Evolutionary conservation across 805 yeast species (phyloP).

Genomic region (Candida ficus): DNA sequence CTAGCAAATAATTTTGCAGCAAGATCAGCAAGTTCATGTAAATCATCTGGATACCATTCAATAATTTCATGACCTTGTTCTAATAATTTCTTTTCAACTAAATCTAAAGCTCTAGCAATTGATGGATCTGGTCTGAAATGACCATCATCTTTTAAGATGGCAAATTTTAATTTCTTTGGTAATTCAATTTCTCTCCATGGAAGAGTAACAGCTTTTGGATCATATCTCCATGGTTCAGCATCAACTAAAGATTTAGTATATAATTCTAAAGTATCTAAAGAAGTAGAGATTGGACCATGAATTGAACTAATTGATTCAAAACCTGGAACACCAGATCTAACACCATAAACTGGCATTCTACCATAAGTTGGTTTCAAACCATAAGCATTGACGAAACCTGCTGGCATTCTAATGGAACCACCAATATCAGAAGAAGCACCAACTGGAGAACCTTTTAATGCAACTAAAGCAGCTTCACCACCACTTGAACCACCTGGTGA

Average conservation of each 20-base stretch:
- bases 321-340: constrained; percentile 21
- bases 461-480: constrained; percentile 47
- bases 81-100: constrained; percentile 25
- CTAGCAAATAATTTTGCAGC: constrained; percentile 7
- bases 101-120: constrained; percentile 38
- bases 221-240: constrained; percentile 38
- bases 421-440: constrained; percentile 57
- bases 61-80: constrained; percentile 48
- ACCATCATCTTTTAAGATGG: constrained; percentile 38
- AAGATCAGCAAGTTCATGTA: constrained; percentile 32
- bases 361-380: constrained; percentile 42
- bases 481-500: constrained; percentile 53
- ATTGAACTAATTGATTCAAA: constrained; percentile 34
- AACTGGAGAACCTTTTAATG: constrained; percentile 39
- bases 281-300: constrained; percentile 43
- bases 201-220: constrained; percentile 34
- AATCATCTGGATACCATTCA: constrained; percentile 39
- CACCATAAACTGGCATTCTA: constrained; percentile 33
- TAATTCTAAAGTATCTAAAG: constrained; percentile 33
- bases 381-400: constrained; percentile 36
- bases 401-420: constrained; percentile 46
- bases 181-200: constrained; percentile 36
- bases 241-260: constrained; percentile 28
- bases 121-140: constrained; percentile 46
- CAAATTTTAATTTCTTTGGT: constrained; percentile 37